Base-by-base conservation (phyloP, 2,329 filamentous ascomycete genomes). In the Clarireedia hainanense region DNA sequence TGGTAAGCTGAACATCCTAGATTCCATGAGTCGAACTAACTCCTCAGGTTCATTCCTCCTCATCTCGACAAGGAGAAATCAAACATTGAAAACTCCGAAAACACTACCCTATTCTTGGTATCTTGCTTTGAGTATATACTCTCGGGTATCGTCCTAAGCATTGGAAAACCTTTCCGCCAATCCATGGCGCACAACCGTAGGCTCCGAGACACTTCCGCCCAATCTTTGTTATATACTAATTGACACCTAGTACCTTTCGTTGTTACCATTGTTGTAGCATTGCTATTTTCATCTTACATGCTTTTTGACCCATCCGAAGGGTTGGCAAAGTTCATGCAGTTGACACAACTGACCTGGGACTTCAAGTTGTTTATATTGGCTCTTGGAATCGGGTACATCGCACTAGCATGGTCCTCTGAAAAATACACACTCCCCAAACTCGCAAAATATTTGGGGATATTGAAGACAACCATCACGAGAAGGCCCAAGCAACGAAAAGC, bases 81-180 rank as follows among this genome's bases (percentile, higher is more conserved):
- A 24, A 95, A 94, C 68, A 86, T 91, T 52, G 80, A 86, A 65
- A 97, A 97, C 71, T 96, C 90, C 9, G 88, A 97, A 66, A 97
- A 99, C 66, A 96, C 92, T 0, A 84, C 88, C 0, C 75, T 99
- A 1, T 99, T 99, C 74, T 74, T 97, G 30, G 77, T 91, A 5
- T 95, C 88, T 1, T 96, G 91, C 70, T 97, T 91, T 67, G 91
- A 97, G 69, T 99, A 99, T 70, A 95, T 95, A 39, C 78, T 96
- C 23, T 88, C 90, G 0, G 94, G 89, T 4, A 79, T 97, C 40
- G 87, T 97, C 1, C 78, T 99, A 30, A 95, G 88, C 64, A 89
- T 94, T n/a, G 95, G 94, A 1, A 84, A 82, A 36, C 94, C 94
- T 0, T 99, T 96, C 74, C 80, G 94, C 53, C 88, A 94, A 65